These are phyloP conservation scores for Hypsizygus marmoreus DNA, from an alignment of 768 basidiomycete genomes.

Conservation along the genomic window DNA sequence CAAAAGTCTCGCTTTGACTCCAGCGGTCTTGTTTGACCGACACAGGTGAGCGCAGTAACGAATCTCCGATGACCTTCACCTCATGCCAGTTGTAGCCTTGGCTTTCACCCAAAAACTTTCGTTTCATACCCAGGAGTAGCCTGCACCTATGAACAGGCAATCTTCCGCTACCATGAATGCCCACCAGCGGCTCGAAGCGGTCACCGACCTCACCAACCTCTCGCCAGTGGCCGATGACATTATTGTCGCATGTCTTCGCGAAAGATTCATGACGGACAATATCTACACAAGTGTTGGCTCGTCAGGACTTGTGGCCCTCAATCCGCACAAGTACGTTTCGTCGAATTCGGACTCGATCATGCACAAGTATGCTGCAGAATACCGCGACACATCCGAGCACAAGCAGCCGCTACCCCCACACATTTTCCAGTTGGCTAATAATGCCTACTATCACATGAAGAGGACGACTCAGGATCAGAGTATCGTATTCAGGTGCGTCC, in stretches of 20 bases:
- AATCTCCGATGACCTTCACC: too few relatives aligned
- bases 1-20: background rate
- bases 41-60: too few relatives aligned
- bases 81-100: too few relatives aligned
- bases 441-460: conserved; percentile 95
- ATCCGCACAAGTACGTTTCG: conserved; percentile 89
- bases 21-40: too few relatives aligned
- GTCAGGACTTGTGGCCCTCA: conserved; percentile 79
- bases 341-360: conserved; percentile 83
- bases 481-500: conserved; percentile 76
- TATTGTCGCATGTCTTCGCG: conserved; percentile 82
- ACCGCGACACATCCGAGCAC: conserved; percentile 70
- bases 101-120: background rate
- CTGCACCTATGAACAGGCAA: conserved; percentile 31
- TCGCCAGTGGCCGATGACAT: conserved; percentile 77
- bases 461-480: conserved; percentile 93
- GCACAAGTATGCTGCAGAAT: conserved; percentile 85
- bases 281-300: conserved; percentile 79
- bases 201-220: conserved; percentile 69
- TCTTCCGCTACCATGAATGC: conserved; percentile 40
- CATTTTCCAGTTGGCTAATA: conserved; percentile 88
- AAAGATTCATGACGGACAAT: conserved; percentile 82
- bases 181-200: conserved; percentile 73
- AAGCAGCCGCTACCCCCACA: conserved; percentile 75
- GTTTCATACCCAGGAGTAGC: conserved; percentile 5